Evolutionary conservation across 2,329 filamentous ascomycete genomes (phyloP), one percentile per base, ranked within the genome.

Genomic region (Sporothrix curviconia): DNA sequence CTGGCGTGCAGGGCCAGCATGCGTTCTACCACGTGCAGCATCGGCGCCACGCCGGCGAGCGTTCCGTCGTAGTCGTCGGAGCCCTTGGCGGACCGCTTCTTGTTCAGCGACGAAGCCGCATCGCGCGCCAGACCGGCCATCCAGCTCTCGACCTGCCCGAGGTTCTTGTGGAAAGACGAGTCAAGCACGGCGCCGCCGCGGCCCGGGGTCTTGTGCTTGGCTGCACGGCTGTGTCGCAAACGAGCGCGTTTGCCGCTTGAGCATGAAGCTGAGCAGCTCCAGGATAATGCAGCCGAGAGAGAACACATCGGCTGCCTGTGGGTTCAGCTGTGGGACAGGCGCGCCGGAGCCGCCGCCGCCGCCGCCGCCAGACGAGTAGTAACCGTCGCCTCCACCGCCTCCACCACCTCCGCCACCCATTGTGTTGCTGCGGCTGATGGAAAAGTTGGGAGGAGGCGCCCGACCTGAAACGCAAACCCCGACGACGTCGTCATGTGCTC

Each of bases 221-320:
- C 78, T 1, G 82, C 78, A 6, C 88, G 83, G 67, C n/a, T 89
- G 84, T 24, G 82, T 77, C 34, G 82, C 75, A 65, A 90, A 90
- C 25, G 84, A 80, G 51, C 81, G 78, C 1, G 81, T 77, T 55
- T 84, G 82, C 63, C 85, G 84, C 68, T 89, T 88, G 59, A 90
- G 70, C 58, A 88, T 74, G 65, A 88, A 84, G 22, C 83, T 84
- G 19, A 90, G 67, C 30, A 91, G 78, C 62, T 92, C 87, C 15
- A 90, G 74, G 60, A 87, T 87, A 53, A 90, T 78, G 67, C 86
- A 88, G 9, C 83, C 87, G 1, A 90, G 75, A 3, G 86, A 88
- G 70, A 87, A 92, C 19, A 91, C 75, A 66, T 91, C 88, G 44
- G 84, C 82, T 60, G 81, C 79, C 61, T 82, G 80, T 3, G 78